Conservation (phyloP, 139 green algal genomes). For the Penium margaritaceum region DNA sequence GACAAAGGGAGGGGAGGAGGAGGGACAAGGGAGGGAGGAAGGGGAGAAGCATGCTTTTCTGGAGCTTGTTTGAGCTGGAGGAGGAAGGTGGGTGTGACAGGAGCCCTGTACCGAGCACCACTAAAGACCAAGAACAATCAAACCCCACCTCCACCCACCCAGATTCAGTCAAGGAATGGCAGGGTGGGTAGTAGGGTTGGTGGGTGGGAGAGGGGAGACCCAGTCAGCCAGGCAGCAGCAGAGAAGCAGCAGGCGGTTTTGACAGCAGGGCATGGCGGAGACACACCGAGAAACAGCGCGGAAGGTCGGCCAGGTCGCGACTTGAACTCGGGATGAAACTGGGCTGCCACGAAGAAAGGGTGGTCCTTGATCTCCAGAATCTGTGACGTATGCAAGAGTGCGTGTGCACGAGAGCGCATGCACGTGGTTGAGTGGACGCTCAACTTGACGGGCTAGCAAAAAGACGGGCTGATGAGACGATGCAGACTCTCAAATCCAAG, state of each 20-base stretch:
- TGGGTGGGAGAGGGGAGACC: not conserved
- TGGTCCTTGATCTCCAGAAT: conserved; percentile 84
- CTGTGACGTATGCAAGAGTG: conserved; percentile 13
- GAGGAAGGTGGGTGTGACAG: not conserved
- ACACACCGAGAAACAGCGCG: conserved; percentile 48
- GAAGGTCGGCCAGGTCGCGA: conserved; percentile 55
- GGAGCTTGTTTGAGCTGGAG: not conserved
- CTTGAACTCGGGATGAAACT: conserved; percentile 91
- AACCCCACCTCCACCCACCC: no score
- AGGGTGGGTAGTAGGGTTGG: not conserved
- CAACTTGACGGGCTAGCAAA: not conserved
- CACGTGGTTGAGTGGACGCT: not conserved
- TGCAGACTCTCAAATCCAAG: not conserved
- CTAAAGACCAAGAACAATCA: not conserved
- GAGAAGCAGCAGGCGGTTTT: no score
- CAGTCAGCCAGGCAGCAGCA: not conserved
- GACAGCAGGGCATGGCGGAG: not conserved
- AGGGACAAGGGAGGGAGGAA: not conserved
- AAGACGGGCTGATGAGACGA: not conserved
- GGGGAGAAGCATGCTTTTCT: not conserved
- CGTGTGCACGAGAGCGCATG: not conserved
- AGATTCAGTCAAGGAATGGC: no score
- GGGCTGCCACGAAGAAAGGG: conserved; percentile 80
- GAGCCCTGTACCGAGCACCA: not conserved
- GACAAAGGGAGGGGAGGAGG: not conserved